Conservation (phyloP, 23 red algal species). For the Gracilaria domingensis region DNA sequence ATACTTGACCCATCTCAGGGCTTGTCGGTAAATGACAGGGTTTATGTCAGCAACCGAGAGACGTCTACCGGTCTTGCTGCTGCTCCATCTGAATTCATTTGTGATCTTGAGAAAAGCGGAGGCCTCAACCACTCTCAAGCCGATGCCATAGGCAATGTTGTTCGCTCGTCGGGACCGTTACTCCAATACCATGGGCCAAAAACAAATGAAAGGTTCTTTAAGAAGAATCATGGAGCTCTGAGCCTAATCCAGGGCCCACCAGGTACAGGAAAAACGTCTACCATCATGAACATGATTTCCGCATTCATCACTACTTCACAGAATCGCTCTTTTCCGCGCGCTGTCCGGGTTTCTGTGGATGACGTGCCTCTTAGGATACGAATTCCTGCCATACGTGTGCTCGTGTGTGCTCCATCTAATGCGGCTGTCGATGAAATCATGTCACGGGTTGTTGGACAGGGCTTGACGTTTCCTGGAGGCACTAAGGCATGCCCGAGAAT, state of each 20-base stretch:
- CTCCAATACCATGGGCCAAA: constrained; percentile 38
- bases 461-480: constrained; percentile 48
- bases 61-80: not conserved
- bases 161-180: constrained; percentile 39
- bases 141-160: constrained; percentile 15
- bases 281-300: constrained; percentile 78
- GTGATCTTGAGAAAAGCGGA: constrained; percentile 1
- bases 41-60: not conserved
- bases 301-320: constrained; percentile 19
- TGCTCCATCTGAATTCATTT: constrained; percentile 22
- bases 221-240: constrained; percentile 36
- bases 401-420: constrained; percentile 99
- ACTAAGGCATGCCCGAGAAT: constrained; percentile 58
- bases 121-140: constrained; percentile 44
- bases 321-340: constrained; percentile 5
- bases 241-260: constrained; percentile 83
- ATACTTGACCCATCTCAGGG: constrained; percentile 38
- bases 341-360: constrained; percentile 1
- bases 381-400: constrained; percentile 59
- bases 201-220: not conserved
- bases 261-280: constrained; percentile 91
- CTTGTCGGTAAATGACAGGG: not conserved
- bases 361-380: not conserved
- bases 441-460: constrained; percentile 70
- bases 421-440: constrained; percentile 93